Conservation (phyloP, 2,329 filamentous ascomycete species). For the Ophiostoma angusticollis region DNA sequence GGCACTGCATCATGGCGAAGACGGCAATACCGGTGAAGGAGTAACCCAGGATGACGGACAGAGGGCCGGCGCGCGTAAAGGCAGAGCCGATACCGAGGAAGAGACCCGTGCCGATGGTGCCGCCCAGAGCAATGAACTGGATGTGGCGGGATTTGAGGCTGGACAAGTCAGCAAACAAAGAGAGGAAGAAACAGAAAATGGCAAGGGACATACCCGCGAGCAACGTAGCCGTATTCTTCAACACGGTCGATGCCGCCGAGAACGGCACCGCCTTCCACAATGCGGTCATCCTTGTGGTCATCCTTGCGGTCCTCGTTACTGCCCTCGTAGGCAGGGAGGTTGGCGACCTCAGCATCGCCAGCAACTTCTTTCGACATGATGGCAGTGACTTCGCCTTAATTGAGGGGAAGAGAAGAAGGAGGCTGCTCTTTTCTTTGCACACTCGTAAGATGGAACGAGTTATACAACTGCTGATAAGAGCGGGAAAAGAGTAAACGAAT, state of each 20-base stretch:
- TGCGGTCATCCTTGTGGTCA: slow-evolving; percentile 5
- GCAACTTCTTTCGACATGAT: slow-evolving; percentile 12
- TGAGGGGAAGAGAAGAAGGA: not conserved
- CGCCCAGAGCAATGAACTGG: slow-evolving; percentile 35
- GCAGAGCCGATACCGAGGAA: slow-evolving; percentile 35
- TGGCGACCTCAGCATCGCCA: slow-evolving; percentile 10
- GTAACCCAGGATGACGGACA: slow-evolving; percentile 29
- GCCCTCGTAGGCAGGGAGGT: slow-evolving; percentile 9
- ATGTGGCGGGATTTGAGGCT: slow-evolving; percentile 31
- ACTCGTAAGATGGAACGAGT: no score
- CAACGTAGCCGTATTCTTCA: slow-evolving; percentile 13
- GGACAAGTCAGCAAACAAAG: not conserved
- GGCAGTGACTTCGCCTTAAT: not conserved
- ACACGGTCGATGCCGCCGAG: slow-evolving; percentile 9
- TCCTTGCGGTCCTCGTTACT: slow-evolving; percentile 4
- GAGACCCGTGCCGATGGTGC: slow-evolving; percentile 35
- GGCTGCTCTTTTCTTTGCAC: no score
- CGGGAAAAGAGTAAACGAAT: no score
- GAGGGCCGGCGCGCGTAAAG: slow-evolving; percentile 30
- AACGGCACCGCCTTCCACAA: slow-evolving; percentile 4
- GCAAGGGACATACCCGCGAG: slow-evolving; percentile 11
- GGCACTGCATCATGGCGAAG: slow-evolving; percentile 27
- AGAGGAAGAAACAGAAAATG: not conserved
- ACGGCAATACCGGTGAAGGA: slow-evolving; percentile 31
- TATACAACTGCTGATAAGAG: no score